A percentile compares a stretch with the other conserved stretches of the same genome.
Evolutionary conservation across 177 flowering plant genomes (phyloP).

Genomic region (Tripterygium wilfordii): DNA sequence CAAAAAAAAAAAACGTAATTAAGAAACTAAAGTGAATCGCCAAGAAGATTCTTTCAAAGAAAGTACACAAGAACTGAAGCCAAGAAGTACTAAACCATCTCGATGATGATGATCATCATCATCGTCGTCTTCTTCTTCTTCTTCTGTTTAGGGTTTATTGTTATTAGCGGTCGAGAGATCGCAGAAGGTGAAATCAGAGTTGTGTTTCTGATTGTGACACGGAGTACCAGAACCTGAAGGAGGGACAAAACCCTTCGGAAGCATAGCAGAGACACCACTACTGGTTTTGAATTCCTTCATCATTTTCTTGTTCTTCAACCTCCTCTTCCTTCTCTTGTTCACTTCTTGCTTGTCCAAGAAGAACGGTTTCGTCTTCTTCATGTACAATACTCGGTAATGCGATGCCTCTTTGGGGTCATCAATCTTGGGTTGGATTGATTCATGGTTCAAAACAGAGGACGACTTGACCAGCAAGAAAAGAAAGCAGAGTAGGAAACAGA

Average conservation of each 20-base stretch:
- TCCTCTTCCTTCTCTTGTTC: slow-evolving; percentile 11
- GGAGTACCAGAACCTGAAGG: slow-evolving; percentile 70
- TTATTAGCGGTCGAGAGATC: slow-evolving; percentile 20
- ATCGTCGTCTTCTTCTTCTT: background rate
- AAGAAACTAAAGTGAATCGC: too few species aligned
- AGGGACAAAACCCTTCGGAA: slow-evolving; percentile 63
- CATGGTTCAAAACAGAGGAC: slow-evolving; percentile 4
- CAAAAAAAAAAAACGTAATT: too few species aligned
- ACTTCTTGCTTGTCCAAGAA: slow-evolving; percentile 8
- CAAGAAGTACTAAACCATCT: too few species aligned
- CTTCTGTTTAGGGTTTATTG: slow-evolving; percentile 26
- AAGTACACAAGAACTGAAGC: too few species aligned
- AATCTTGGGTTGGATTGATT: background rate
- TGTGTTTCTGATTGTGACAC: slow-evolving; percentile 47
- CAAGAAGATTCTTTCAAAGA: too few species aligned
- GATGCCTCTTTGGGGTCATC: too few species aligned
- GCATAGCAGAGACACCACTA: slow-evolving; percentile 56
- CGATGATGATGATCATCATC: too few species aligned
- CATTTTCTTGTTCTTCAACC: slow-evolving; percentile 12
- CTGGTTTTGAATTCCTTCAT: slow-evolving; percentile 9
- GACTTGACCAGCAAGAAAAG: slow-evolving; percentile 8
- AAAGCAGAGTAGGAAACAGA: background rate
- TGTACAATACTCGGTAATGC: slow-evolving; percentile 18
- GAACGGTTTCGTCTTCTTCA: slow-evolving; percentile 37
- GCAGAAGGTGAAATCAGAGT: slow-evolving; percentile 31